Evolutionary conservation across 2,329 filamentous ascomycete species (phyloP).

Genomic region (Colletotrichum lini): DNA sequence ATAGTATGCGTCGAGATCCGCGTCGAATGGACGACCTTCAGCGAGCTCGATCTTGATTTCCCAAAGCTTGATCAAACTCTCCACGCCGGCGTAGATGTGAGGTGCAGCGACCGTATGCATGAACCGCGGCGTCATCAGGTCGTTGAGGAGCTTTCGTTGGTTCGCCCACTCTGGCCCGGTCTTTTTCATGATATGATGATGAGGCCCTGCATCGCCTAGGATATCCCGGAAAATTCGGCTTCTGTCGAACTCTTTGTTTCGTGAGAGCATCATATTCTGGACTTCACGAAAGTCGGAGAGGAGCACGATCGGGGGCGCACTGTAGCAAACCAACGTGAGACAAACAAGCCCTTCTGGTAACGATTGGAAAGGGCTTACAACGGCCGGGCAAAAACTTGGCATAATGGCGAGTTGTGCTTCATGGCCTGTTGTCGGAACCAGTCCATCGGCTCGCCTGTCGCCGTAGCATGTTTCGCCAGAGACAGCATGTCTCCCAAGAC

Average conservation of each 20-base stretch:
- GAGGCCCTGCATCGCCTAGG: background rate
- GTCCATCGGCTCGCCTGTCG: background rate
- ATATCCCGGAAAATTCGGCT: constrained; percentile 33
- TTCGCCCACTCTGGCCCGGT: background rate
- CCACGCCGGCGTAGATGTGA: constrained; percentile 49
- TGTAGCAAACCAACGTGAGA: too few species aligned
- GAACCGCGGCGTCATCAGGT: constrained; percentile 55
- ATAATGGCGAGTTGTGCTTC: constrained; percentile 46
- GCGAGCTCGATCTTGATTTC: constrained; percentile 49
- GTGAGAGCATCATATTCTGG: constrained; percentile 50
- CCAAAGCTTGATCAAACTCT: constrained; percentile 52
- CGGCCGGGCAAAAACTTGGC: constrained; percentile 52
- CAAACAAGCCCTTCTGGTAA: too few species aligned
- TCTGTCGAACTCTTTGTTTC: constrained; percentile 52
- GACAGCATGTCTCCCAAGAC: constrained; percentile 1
- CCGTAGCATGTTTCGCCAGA: background rate
- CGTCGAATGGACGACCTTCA: constrained; percentile 49
- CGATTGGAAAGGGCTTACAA: constrained; percentile 35
- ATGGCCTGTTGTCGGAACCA: constrained; percentile 47
- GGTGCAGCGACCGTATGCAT: constrained; percentile 50
- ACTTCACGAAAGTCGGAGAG: constrained; percentile 51
- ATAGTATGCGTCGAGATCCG: constrained; percentile 48
- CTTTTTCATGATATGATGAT: constrained; percentile 53
- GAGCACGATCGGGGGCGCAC: constrained; percentile 47
- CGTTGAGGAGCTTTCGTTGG: constrained; percentile 52